phyloP scores from a whole-genome alignment of 176 grass and related monocot species.

The Eragrostis curvula region DNA sequence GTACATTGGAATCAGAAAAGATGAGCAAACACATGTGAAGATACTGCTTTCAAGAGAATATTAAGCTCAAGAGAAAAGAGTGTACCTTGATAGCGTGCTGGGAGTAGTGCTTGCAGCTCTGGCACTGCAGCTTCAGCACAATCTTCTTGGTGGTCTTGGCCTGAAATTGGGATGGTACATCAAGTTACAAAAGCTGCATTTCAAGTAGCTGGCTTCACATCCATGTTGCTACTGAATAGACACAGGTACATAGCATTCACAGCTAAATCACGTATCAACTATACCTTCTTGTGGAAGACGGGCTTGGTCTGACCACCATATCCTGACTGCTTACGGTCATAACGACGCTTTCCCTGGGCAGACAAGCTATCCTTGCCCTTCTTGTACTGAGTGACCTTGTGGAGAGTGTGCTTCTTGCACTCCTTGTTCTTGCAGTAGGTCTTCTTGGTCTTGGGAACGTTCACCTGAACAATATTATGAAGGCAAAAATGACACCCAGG shows the following conservation, averaged over 20 bases:
- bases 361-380: constrained; percentile 95
- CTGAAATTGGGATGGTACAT: constrained; percentile 40
- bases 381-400: constrained; percentile 97
- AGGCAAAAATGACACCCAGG: neutral
- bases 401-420: constrained; percentile 93
- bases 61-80: neutral
- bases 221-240: neutral
- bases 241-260: neutral
- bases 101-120: constrained; percentile 91
- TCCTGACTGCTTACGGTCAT: constrained; percentile 91
- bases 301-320: constrained; percentile 98
- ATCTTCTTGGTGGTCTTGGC: constrained; percentile 99
- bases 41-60: neutral
- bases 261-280: neutral
- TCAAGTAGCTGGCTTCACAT: too few species aligned
- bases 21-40: constrained; percentile 14
- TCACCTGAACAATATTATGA: constrained; percentile 59
- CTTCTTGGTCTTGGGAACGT: constrained; percentile 96
- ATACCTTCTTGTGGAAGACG: constrained; percentile 97
- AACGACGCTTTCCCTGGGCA: constrained; percentile 91
- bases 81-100: constrained; percentile 78
- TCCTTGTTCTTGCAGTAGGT: constrained; percentile 99
- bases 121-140: constrained; percentile 91
- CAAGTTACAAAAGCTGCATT: neutral
- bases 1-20: neutral